Evolutionary conservation across 768 basidiomycete species (phyloP).

Genomic region (Pisolithus orientalis): DNA sequence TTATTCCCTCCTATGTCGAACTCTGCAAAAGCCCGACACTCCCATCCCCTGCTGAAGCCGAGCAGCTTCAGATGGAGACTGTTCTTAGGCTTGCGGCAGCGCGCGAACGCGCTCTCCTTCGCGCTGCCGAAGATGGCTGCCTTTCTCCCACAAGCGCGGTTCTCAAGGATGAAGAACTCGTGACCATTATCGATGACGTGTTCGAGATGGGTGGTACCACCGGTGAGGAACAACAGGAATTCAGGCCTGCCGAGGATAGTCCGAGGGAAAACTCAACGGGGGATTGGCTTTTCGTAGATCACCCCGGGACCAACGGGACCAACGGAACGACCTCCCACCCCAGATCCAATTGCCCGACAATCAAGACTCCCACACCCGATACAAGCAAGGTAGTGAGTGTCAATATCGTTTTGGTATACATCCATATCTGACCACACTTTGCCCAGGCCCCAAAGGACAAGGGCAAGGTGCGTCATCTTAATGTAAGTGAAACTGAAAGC

Average conservation of each 20-base stretch:
- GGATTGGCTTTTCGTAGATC: neutral
- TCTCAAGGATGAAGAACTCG: constrained; percentile 21
- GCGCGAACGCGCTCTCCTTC: constrained; percentile 40
- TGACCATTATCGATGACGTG: constrained; percentile 24
- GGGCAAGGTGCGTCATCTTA: neutral
- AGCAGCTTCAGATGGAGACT: constrained; percentile 51
- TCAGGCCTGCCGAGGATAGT: neutral
- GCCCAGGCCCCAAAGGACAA: neutral
- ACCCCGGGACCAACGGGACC: neutral
- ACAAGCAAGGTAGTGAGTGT: no score
- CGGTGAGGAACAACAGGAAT: neutral
- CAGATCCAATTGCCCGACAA: neutral
- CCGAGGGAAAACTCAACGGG: neutral
- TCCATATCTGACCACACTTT: neutral
- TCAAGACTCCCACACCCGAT: neutral
- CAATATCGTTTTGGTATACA: no score
- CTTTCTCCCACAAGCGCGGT: constrained; percentile 23
- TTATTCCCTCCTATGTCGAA: constrained; percentile 46
- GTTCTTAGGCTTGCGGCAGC: constrained; percentile 45
- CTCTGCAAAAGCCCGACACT: constrained; percentile 49
- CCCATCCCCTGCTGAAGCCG: constrained; percentile 47
- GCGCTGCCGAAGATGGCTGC: constrained; percentile 25
- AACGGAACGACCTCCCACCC: neutral
- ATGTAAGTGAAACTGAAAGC: neutral
- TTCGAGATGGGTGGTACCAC: constrained; percentile 21